Conservation (phyloP, 1,284 basidiomycete species). For the Irpex rosettiformis region DNA sequence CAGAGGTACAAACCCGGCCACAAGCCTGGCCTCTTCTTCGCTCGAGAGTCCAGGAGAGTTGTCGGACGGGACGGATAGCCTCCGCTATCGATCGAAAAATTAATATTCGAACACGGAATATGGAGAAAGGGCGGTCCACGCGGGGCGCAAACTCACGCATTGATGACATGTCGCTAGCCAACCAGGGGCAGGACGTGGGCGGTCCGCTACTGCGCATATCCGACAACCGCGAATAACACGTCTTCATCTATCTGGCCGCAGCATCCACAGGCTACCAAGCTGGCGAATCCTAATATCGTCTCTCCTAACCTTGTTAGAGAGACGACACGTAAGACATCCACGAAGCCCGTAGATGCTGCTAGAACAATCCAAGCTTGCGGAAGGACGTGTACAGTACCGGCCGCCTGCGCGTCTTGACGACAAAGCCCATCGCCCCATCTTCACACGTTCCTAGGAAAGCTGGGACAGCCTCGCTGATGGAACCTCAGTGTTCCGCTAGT, state of each 20-base stretch:
- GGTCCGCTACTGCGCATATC: neutral
- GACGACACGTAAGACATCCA: slow-evolving; percentile 1
- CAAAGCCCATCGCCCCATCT: slow-evolving; percentile 1
- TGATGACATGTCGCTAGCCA: neutral
- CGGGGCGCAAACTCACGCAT: neutral
- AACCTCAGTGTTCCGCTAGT: neutral
- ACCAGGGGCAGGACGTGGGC: neutral
- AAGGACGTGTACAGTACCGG: neutral
- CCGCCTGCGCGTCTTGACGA: neutral
- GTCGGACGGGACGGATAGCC: neutral
- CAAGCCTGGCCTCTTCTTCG: neutral
- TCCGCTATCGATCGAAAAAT: neutral
- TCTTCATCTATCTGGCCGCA: slow-evolving; percentile 5
- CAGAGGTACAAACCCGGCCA: neutral
- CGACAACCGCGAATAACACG: slow-evolving; percentile 1
- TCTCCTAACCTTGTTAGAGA: neutral
- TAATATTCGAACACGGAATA: neutral
- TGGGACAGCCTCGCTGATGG: neutral
- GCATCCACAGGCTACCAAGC: slow-evolving; percentile 4
- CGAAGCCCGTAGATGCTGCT: slow-evolving; percentile 12
- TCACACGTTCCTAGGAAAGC: neutral
- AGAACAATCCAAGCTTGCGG: slow-evolving; percentile 3
- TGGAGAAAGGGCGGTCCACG: neutral
- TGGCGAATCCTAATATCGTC: slow-evolving; percentile 9
- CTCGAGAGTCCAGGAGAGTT: neutral